Evolutionary conservation across 2,329 filamentous ascomycete genomes (phyloP), one percentile per base, ranked within the genome.

Genomic region (Sporothrix phasma): DNA sequence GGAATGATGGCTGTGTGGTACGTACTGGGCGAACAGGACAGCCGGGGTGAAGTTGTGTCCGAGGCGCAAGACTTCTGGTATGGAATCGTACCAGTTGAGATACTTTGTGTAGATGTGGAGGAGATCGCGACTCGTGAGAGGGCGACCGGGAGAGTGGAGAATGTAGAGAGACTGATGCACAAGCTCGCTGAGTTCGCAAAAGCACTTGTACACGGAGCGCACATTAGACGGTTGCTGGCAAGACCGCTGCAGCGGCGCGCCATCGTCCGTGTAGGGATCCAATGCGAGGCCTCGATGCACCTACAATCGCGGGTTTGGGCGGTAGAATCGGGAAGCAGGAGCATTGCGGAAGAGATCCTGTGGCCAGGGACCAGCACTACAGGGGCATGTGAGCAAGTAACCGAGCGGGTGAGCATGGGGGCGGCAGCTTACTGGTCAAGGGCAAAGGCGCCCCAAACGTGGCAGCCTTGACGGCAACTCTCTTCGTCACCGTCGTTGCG

Each of bases 11-110:
- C 7, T 2, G 2, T 11, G n/a, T 3, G 4, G 7, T 6, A 80
- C 88, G 78, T 77, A 90, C 88, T 91, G 88, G 43, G 88, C 81
- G 66, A 89, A 87, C 22, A 92, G 75, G 41, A 90, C 87, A 53
- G 89, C 85, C 11, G 88, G 88, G 3, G 88, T 87, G 61, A 88
- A 88, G 68, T 87, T 88, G 66, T 88, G 82, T 1, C 85, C 84
- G 3, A 90, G 73, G 24, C 82, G 78, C 59, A 91, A 76, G 1
- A 84, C 81, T 65, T 84, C 80, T 0, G 88, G 88, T 65, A 92
- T 82, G 29, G 76, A 78, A 64, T 84, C 83, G 71, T 90, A 90
- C 88, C 88, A 92, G 61, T 84, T 81, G 17, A 89, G 78, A 68
- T 89, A 91, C 68, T 86, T 81, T 0, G 81, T 84, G 68, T 91